Percentiles rank a stretch among this genome's conserved stretches.
Conservation (phyloP, 192 early-diverging fungal species). For the Mortierella claussenii region DNA sequence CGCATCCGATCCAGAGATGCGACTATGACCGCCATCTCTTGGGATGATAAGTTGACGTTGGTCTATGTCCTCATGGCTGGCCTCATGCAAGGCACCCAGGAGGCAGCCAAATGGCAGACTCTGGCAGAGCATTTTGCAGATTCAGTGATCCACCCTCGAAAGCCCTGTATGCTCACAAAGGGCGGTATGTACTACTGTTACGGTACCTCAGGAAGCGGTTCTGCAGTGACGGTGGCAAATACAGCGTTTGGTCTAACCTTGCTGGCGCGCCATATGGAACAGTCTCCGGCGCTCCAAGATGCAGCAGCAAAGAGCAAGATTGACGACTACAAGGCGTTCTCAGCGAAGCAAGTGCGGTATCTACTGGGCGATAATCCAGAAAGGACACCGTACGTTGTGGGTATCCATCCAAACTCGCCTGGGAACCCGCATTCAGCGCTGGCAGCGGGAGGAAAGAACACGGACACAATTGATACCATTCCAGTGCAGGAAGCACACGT, state of each 20-base stretch:
- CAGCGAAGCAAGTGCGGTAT: conserved; percentile 60
- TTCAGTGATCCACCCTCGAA: conserved; percentile 16
- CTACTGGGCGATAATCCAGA: conserved; percentile 64
- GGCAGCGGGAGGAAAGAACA: conserved; percentile 61
- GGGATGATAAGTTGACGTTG: conserved; percentile 60
- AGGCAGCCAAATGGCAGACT: conserved; percentile 39
- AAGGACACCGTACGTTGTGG: conserved; percentile 66
- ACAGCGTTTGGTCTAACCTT: conserved; percentile 45
- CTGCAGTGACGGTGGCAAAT: conserved; percentile 44
- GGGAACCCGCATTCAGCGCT: conserved; percentile 65
- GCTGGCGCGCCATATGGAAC: conserved; percentile 46
- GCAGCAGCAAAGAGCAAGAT: conserved; percentile 8
- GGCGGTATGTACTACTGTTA: conserved; percentile 56
- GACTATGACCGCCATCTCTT: conserved; percentile 52
- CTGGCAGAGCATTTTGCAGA: conserved; percentile 54
- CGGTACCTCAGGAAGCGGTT: conserved; percentile 39
- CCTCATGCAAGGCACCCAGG: conserved; percentile 27
- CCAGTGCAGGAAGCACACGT: conserved; percentile 53
- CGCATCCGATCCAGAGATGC: conserved; percentile 34
- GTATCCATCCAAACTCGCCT: conserved; percentile 68
- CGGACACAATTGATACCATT: conserved; percentile 49
- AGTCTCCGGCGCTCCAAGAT: neutral
- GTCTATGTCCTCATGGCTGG: conserved; percentile 62
- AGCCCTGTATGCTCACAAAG: conserved; percentile 50
- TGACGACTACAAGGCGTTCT: conserved; percentile 28